Evolutionary conservation across 306 rosid species (phyloP), one percentile per base, ranked within the genome.

Genomic region (Pyrus betulifolia): DNA sequence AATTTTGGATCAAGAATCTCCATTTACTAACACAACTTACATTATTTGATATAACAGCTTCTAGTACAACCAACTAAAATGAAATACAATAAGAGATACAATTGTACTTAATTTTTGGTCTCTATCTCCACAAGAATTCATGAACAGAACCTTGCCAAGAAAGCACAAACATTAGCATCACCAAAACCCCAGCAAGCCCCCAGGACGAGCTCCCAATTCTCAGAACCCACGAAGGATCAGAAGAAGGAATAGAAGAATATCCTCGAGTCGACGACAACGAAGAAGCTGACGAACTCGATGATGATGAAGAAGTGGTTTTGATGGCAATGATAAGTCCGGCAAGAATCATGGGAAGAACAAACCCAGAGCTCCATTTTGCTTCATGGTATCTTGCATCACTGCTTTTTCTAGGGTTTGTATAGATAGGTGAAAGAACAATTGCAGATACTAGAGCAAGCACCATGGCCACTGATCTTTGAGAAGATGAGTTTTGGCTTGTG

Each of bases 331-430:
- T 83, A 59, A 93, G 96, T 63, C 94, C 96, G 33, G 80, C 85
- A 81, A 93, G 96, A 81, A 93, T 77, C 89, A 90, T 69, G 11
- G 96, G 98, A 27, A 91, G 86, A 60, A 91, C 88, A 85, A 90
- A 90, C 60, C 97, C 85, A 49, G 93, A 88, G 61, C 86, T 85
- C 94, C 89, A 88, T 75, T 72, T 89, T 31, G 96, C 83, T 27
- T 93, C 97, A n/a, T 75, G 80, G 33, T 84, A 60, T 49, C 85
- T 70, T 17, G 28, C 45, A 22, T 89, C 88, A 40, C 77, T 80
- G 27, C 63, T 84, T 33, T 81, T 82, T 6, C 78, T 31, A 9
- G 40, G 18, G 38, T 51, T 79, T 28, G 30, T 60, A 31, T 89
- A 88, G 21, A 89, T 82, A 11, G 97, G 98, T 0, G 97, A 91